Base-by-base conservation (phyloP, 2,329 filamentous ascomycete genomes). In the Simplicillium aogashimaense region DNA sequence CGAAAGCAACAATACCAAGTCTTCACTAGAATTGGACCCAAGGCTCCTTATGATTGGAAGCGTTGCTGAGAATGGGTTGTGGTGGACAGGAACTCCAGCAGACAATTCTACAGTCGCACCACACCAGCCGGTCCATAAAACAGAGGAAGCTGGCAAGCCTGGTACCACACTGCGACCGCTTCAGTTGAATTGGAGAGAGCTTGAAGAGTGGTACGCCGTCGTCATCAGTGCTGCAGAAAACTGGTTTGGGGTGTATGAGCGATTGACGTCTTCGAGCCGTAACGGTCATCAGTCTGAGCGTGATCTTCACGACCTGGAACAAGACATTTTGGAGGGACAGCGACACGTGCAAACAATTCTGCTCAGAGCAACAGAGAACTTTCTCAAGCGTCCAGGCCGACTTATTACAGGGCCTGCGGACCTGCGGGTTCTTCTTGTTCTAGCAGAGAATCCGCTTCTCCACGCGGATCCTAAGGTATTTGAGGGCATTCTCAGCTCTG, bases 381-480 rank as follows among this genome's bases (percentile, higher is more conserved):
- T 94, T 7, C 66, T 95, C 15, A 94, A 89, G 58, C 75, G 87
- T 14, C 88, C 89, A 0, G 79, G 85, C 2, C 74, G 81, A 28
- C 75, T 76, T 6, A 58, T 95, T 38, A 73, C 69, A 36, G 74
- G 77, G 18, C 77, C 84, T 0, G 74, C 81, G 44, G 79, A 94
- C 50, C 66, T 84, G 31, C 74, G 88, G 6, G 92, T 90, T 56
- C 65, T 95, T 14, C 66, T 95, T 13, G 78, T 95, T 28, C 65
- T 94, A 17, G 59, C 92, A 30, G 77, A 78, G 14, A 95, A 94
- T 55, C 89, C 89, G 5, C 66, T 90, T 3, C 59, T 95, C 8
- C 74, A 82, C 45, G 52, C 65, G 1, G 59, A 60, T 3, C 56
- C 56, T 20, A 59, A 56, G 25, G 49, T 52, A 5, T 74, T 69